phyloP scores from a whole-genome alignment of 2,329 filamentous ascomycete genomes.

The Cytospora chrysosperma region DNA sequence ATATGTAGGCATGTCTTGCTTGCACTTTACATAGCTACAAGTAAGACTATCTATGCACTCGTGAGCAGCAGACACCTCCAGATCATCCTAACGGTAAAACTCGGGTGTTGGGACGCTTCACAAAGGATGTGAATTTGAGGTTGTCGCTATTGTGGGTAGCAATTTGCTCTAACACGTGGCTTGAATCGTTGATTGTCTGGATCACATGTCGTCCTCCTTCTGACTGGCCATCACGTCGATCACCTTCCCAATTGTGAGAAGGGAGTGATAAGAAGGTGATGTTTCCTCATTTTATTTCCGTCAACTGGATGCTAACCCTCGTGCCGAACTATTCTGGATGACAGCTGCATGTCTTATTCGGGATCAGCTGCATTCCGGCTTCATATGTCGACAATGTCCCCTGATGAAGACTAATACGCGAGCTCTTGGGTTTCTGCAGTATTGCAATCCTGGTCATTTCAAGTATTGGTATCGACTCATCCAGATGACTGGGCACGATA shows the following conservation, averaged over 20 bases:
- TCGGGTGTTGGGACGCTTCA: not conserved
- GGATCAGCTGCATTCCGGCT: constrained; percentile 18
- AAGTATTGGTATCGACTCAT: not conserved
- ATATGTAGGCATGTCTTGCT: not conserved
- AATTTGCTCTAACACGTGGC: constrained; percentile 2
- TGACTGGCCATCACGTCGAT: not conserved
- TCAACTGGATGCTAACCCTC: not conserved
- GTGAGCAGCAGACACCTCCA: not conserved
- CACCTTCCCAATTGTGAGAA: not conserved
- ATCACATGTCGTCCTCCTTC: not conserved
- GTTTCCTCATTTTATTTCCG: not conserved
- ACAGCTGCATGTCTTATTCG: constrained; percentile 23
- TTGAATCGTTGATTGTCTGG: not conserved
- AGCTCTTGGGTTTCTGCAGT: constrained; percentile 7
- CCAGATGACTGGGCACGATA: not conserved
- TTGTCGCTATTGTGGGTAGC: not conserved
- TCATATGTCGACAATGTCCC: constrained; percentile 13
- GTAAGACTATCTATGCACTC: not conserved
- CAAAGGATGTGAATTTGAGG: not conserved
- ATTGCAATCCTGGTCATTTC: not conserved
- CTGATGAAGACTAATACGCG: not conserved
- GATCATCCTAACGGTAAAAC: not conserved
- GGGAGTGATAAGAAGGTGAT: not conserved
- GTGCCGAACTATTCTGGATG: constrained; percentile 9
- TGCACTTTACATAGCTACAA: not conserved